Conservation (phyloP, 441 rosid species). For the Brassica balearica region DNA sequence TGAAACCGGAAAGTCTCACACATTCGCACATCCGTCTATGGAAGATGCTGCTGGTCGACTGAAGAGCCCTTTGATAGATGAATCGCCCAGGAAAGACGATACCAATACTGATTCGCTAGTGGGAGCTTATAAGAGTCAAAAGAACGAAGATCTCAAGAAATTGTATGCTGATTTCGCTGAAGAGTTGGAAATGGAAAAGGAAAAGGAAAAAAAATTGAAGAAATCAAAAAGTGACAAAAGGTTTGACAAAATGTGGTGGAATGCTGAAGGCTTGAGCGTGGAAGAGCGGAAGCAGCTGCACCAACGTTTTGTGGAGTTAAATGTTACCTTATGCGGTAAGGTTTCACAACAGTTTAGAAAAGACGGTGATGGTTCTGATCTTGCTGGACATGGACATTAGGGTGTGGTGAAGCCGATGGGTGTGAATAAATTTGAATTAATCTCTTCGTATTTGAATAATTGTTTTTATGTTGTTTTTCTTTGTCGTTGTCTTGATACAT, state of each 20-base stretch:
- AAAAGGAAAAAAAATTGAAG: slow-evolving; percentile 10
- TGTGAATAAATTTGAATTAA: neutral
- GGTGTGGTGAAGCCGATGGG: neutral
- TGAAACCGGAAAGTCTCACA: slow-evolving; percentile 42
- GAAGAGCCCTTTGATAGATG: neutral
- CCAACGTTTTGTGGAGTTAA: neutral
- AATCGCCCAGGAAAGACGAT: neutral
- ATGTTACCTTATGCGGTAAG: slow-evolving; percentile 6
- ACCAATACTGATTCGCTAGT: slow-evolving; percentile 23
- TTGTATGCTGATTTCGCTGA: slow-evolving; percentile 3
- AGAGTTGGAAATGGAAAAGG: slow-evolving; percentile 25
- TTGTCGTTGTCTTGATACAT: neutral
- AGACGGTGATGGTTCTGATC: slow-evolving; percentile 6
- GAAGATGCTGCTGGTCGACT: slow-evolving; percentile 25
- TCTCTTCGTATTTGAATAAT: neutral
- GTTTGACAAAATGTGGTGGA: slow-evolving; percentile 44
- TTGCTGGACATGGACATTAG: neutral
- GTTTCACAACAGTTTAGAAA: neutral
- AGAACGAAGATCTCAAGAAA: slow-evolving; percentile 24
- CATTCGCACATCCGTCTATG: slow-evolving; percentile 49
- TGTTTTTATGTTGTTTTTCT: neutral
- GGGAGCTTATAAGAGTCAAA: slow-evolving; percentile 40
- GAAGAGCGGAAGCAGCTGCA: neutral
- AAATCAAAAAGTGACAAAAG: neutral
- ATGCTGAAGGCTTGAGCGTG: slow-evolving; percentile 31